Base-by-base conservation (phyloP, 116 monocot genomes). In the Posidonia oceanica region DNA sequence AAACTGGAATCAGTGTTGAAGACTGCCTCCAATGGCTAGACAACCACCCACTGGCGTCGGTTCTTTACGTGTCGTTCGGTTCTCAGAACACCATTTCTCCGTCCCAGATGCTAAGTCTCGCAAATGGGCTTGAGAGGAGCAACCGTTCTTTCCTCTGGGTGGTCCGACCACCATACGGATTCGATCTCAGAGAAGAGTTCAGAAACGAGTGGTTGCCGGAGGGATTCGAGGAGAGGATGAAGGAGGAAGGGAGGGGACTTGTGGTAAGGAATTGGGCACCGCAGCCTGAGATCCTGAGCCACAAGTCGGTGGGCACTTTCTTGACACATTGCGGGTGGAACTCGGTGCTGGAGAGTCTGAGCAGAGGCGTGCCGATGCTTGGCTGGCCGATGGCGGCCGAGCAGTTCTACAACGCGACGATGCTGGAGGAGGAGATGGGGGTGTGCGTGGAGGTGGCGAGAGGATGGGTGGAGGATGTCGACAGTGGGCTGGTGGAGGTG, bases 261-360 rank as follows among this genome's bases (percentile, higher is more conserved):
- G 36, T 83, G 53, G 63, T 83, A 4, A 64, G 55, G 42, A 72
- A 41, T 2, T 86, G 86, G 86, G 83, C 78, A 17, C 86, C 86
- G 59, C 86, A 86, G 61, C 57, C 66, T 58, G 83, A 86, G 69
- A 73, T 86, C 12, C 60, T 84, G 42, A 36, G 62, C 8, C 84
- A 84, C 64, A 15, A 0, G 20, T 52, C 87, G 12, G 75, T 71
- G 14, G 84, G 69, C 0, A 76, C 17, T 13, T 88, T 85, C 69
- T 61, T 88, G 76, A 85, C 80, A 54, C 88, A 88, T 76, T 80
- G 88, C 39, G 88, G 88, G 1, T 88, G 88, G 88, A 88, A 88
- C 65, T 88, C 88, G 13, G 80, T 80, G 66, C 56, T 85, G 80
- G 88, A 88, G 71, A 76, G 76, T 59, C 16, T 87, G 73, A 74